phyloP scores from a whole-genome alignment of 306 rosid species.

The Gynostemma pentaphyllum region DNA sequence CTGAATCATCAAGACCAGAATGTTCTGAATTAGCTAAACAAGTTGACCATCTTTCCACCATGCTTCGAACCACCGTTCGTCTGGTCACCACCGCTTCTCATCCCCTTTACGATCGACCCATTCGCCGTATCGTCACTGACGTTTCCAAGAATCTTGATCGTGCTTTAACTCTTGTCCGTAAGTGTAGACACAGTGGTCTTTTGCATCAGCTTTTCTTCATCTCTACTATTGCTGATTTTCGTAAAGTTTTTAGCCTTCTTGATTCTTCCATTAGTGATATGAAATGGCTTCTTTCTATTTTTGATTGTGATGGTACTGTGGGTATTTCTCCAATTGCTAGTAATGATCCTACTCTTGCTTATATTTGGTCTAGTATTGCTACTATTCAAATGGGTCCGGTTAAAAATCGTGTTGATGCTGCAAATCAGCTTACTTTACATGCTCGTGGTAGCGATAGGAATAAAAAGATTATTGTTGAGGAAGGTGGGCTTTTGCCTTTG shows the following conservation, averaged over 20 bases:
- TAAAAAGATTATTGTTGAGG: constrained; percentile 63
- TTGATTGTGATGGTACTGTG: constrained; percentile 47
- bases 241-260: constrained; percentile 41
- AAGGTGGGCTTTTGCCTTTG: constrained; percentile 61
- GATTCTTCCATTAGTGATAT: constrained; percentile 69
- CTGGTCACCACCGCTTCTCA: constrained; percentile 27
- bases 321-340: constrained; percentile 70
- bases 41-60: constrained; percentile 46
- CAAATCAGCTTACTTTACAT: constrained; percentile 32
- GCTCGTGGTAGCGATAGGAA: constrained; percentile 50
- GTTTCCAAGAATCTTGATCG: constrained; percentile 52
- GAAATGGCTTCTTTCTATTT: constrained; percentile 56
- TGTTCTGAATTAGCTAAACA: constrained; percentile 42
- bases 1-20: constrained; percentile 47
- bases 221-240: constrained; percentile 48
- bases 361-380: constrained; percentile 66
- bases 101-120: constrained; percentile 56
- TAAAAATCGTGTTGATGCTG: constrained; percentile 56
- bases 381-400: constrained; percentile 66
- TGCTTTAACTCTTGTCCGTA: constrained; percentile 41
- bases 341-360: constrained; percentile 66
- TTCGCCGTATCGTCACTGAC: constrained; percentile 55
- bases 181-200: constrained; percentile 50
- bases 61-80: constrained; percentile 52
- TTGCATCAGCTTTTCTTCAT: constrained; percentile 67